Conservation (phyloP, 83 land plant genomes). For the Diphasiastrum complanatum region DNA sequence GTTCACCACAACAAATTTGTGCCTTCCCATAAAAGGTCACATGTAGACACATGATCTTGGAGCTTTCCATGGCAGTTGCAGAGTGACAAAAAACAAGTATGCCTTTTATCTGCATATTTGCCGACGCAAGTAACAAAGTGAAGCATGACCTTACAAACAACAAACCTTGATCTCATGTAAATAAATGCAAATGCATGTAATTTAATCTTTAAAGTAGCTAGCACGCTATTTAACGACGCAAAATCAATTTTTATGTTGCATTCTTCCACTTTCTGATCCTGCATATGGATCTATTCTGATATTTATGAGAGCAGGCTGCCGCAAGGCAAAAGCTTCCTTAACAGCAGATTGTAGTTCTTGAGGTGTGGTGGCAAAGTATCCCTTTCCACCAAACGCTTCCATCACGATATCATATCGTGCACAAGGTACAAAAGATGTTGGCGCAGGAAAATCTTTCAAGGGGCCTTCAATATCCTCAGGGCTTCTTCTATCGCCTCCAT, state of each 20-base stretch:
- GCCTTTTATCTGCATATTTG: no score
- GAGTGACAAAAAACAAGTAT: no score
- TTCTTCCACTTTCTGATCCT: slow-evolving; percentile 89
- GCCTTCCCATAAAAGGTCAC: no score
- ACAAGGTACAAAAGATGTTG: slow-evolving; percentile 86
- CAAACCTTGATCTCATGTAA: slow-evolving; percentile 14
- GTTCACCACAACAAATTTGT: no score
- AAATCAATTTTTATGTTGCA: slow-evolving; percentile 82
- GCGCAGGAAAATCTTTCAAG: slow-evolving; percentile 85
- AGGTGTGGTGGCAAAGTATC: slow-evolving; percentile 73
- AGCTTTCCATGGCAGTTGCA: no score
- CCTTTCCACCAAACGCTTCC: slow-evolving; percentile 95
- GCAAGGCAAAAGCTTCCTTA: slow-evolving; percentile 51
- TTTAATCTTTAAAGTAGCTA: slow-evolving; percentile 8
- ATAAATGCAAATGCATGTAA: slow-evolving; percentile 6
- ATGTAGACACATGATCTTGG: no score
- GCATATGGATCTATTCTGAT: slow-evolving; percentile 87
- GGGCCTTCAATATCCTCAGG: slow-evolving; percentile 75
- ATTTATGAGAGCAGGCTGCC: slow-evolving; percentile 77
- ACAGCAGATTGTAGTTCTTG: slow-evolving; percentile 70
- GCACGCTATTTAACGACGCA: background rate
- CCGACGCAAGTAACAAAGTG: no score
- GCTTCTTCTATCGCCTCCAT: slow-evolving; percentile 89
- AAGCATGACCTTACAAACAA: no score
- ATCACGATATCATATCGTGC: slow-evolving; percentile 78